Conservation (phyloP, 352 stramenopile species). For the Globisporangium cederbergense region DNA sequence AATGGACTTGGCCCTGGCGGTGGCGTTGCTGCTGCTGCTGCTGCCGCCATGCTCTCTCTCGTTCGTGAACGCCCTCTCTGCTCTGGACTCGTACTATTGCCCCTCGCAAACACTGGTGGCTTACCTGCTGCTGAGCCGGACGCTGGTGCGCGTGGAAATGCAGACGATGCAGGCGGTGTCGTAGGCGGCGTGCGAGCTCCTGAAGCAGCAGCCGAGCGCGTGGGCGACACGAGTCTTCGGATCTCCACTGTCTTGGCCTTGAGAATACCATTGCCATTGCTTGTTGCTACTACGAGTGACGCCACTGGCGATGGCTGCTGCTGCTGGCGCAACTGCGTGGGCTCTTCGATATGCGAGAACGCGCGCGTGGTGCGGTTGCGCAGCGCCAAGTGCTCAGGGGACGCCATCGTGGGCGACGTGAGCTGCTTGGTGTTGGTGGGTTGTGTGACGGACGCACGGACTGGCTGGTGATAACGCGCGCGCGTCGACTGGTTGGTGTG, state of each 20-base stretch:
- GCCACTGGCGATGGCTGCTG: slow-evolving; percentile 17
- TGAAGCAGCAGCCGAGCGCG: slow-evolving; percentile 19
- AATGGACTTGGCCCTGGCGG: neutral
- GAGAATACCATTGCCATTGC: slow-evolving; percentile 3
- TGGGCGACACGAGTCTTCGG: slow-evolving; percentile 46
- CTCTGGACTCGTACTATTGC: slow-evolving; percentile 1
- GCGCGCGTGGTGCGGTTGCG: slow-evolving; percentile 39
- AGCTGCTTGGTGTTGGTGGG: neutral
- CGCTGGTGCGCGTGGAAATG: neutral
- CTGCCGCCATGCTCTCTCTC: slow-evolving; percentile 3
- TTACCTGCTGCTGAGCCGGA: neutral
- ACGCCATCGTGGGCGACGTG: neutral
- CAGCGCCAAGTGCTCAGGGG: neutral
- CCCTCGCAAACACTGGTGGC: slow-evolving; percentile 2
- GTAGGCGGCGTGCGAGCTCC: slow-evolving; percentile 8
- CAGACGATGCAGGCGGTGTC: slow-evolving; percentile 20
- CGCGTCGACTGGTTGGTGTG: neutral
- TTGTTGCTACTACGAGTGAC: slow-evolving; percentile 6
- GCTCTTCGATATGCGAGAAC: slow-evolving; percentile 68
- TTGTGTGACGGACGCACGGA: too few species aligned
- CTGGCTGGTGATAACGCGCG: neutral
- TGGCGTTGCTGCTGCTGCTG: neutral
- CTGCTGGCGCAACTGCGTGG: slow-evolving; percentile 27
- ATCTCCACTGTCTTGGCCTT: slow-evolving; percentile 58
- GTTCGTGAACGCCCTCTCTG: slow-evolving; percentile 6